Conservation (phyloP, 192 early-diverging fungal genomes). For the Entomortierella beljakovae region DNA sequence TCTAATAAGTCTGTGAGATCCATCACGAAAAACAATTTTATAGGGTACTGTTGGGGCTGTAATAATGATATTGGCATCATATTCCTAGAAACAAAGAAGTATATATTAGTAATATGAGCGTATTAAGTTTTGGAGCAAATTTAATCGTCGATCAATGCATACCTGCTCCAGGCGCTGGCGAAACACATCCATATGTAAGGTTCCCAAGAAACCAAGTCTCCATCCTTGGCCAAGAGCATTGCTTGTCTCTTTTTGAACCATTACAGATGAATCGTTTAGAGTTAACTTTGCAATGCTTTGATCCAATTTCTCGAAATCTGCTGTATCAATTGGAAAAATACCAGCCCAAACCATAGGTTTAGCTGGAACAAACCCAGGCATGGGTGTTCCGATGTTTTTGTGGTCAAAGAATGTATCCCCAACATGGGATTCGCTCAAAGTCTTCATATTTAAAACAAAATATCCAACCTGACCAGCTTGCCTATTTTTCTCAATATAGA, state of each 20-base stretch:
- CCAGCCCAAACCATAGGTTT: slow-evolving; percentile 97
- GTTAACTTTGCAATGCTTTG: slow-evolving; percentile 94
- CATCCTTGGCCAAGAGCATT: slow-evolving; percentile 95
- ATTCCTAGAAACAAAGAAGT: slow-evolving; percentile 71
- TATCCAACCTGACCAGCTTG: slow-evolving; percentile 91
- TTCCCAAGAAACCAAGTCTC: slow-evolving; percentile 95
- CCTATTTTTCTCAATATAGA: no score
- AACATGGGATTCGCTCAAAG: slow-evolving; percentile 90
- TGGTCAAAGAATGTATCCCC: slow-evolving; percentile 94
- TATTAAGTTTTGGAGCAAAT: neutral
- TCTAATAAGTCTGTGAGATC: slow-evolving; percentile 62
- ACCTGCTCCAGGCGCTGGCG: slow-evolving; percentile 89
- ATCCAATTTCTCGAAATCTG: slow-evolving; percentile 87
- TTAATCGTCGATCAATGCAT: neutral
- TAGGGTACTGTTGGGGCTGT: slow-evolving; percentile 96
- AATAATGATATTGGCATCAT: slow-evolving; percentile 90
- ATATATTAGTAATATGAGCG: neutral
- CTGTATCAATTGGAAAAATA: slow-evolving; percentile 91
- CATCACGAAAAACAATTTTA: slow-evolving; percentile 68
- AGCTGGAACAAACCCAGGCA: slow-evolving; percentile 95
- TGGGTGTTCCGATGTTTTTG: slow-evolving; percentile 71
- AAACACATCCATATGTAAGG: slow-evolving; percentile 99
- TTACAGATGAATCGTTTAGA: slow-evolving; percentile 95
- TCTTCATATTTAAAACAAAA: slow-evolving; percentile 93
- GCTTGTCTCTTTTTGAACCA: slow-evolving; percentile 87